phyloP scores from a whole-genome alignment of 139 green algal genomes.

The Tetradesmus obliquus region DNA sequence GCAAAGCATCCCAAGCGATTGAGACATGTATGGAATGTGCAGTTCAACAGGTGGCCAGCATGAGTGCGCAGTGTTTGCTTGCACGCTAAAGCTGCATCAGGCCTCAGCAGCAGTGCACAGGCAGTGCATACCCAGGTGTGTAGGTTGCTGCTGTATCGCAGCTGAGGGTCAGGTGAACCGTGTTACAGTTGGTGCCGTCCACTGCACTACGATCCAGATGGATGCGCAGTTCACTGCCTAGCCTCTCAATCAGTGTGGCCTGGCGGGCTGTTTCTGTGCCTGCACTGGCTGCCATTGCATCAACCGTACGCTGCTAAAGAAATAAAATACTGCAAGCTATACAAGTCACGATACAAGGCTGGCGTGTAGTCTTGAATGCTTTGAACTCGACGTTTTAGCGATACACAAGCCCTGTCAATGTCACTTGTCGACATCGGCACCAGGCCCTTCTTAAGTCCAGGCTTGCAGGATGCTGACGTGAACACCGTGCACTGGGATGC shows the following conservation, averaged over 20 bases:
- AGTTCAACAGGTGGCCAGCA: neutral
- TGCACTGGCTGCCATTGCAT: neutral
- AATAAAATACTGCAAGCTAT: too few species aligned
- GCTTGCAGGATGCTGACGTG: neutral
- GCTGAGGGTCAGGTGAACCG: neutral
- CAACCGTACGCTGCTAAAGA: neutral
- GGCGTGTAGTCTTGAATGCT: neutral
- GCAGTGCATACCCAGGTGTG: neutral
- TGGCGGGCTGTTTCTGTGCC: neutral
- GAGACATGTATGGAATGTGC: too few species aligned
- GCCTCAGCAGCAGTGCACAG: neutral
- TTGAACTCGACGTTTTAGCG: neutral
- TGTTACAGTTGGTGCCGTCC: neutral
- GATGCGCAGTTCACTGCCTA: neutral
- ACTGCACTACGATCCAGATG: neutral
- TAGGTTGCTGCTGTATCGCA: neutral
- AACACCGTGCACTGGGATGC: neutral
- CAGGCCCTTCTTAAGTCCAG: neutral
- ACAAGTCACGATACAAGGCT: neutral
- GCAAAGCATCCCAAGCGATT: too few species aligned
- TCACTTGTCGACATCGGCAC: neutral
- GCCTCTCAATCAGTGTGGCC: neutral
- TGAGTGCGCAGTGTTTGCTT: neutral
- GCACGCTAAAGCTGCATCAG: neutral
- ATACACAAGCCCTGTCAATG: neutral